phyloP scores from a whole-genome alignment of 2,329 filamentous ascomycete genomes.

The Clarireedia paspali region DNA sequence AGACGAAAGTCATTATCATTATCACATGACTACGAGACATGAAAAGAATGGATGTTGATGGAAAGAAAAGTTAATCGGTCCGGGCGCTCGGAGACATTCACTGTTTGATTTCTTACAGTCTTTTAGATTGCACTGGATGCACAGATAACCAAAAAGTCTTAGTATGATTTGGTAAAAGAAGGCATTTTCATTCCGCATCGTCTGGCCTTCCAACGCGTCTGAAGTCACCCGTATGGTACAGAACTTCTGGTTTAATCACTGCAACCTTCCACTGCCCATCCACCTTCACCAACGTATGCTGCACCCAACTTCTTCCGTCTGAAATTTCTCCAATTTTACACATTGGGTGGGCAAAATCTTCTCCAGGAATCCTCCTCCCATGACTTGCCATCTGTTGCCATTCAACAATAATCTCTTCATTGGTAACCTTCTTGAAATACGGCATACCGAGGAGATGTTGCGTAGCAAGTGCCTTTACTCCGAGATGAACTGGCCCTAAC shows the following conservation, averaged over 20 bases:
- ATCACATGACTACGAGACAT: too few species aligned
- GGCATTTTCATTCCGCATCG: background rate
- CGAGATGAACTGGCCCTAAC: conserved; percentile 13
- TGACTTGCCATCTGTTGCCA: conserved; percentile 25
- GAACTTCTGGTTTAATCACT: conserved; percentile 15
- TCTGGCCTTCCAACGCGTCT: conserved; percentile 12
- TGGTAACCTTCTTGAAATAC: conserved; percentile 20
- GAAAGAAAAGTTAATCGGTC: too few species aligned
- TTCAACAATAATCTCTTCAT: conserved; percentile 21
- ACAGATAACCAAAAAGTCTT: background rate
- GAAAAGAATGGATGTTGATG: too few species aligned
- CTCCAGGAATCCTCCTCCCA: conserved; percentile 14
- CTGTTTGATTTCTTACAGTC: too few species aligned
- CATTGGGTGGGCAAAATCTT: conserved; percentile 15
- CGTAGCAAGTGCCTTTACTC: conserved; percentile 14
- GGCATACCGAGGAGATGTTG: conserved; percentile 23
- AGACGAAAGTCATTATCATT: too few species aligned
- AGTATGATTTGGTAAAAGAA: background rate
- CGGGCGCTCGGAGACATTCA: too few species aligned
- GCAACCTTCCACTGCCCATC: conserved; percentile 14
- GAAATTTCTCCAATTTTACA: conserved; percentile 16
- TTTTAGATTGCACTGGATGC: background rate
- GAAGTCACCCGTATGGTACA: conserved; percentile 19
- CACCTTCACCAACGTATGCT: conserved; percentile 15
- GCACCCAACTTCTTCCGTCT: conserved; percentile 19